These are phyloP conservation scores for Solanum habrochaites DNA, from an alignment of 257 asterid genomes.

Conservation along the genomic window DNA sequence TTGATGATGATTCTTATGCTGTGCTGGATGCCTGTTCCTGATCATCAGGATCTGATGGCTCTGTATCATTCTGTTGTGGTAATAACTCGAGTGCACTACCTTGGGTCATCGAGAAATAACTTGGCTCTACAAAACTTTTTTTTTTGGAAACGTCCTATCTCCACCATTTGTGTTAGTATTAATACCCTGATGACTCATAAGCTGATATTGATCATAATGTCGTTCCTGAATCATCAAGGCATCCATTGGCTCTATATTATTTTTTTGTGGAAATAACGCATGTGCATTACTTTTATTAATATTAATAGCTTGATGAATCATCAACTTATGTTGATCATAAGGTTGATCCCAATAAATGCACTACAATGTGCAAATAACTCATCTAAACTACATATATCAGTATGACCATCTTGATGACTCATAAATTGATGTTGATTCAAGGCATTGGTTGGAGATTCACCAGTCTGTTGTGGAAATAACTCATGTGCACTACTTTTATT, in stretches of 20 bases:
- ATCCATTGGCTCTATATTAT: too few relatives aligned
- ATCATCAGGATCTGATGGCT: not conserved
- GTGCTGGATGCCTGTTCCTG: too few relatives aligned
- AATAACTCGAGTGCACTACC: conserved; percentile 41
- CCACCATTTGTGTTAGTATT: conserved; percentile 17
- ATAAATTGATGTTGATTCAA: not conserved
- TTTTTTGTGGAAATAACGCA: conserved; percentile 16
- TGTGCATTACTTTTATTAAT: conserved; percentile 35
- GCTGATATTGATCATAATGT: not conserved
- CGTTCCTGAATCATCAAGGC: not conserved
- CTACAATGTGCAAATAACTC: not conserved
- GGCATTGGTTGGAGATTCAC: too few relatives aligned
- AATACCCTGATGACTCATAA: conserved; percentile 17
- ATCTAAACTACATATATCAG: conserved; percentile 13
- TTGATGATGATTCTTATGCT: not conserved
- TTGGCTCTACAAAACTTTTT: too few relatives aligned
- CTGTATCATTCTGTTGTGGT: too few relatives aligned
- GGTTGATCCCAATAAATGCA: too few relatives aligned
- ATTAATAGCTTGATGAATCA: conserved; percentile 24
- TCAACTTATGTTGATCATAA: not conserved
- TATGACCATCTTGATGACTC: conserved; percentile 19
- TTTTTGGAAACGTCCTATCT: too few relatives aligned
- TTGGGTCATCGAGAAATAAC: too few relatives aligned
- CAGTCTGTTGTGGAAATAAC: conserved; percentile 5
- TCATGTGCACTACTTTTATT: conserved; percentile 42